These are phyloP conservation scores for Dictyostelium firmibasis DNA, from an alignment of 78 protist genomes.

Conservation along the genomic window DNA sequence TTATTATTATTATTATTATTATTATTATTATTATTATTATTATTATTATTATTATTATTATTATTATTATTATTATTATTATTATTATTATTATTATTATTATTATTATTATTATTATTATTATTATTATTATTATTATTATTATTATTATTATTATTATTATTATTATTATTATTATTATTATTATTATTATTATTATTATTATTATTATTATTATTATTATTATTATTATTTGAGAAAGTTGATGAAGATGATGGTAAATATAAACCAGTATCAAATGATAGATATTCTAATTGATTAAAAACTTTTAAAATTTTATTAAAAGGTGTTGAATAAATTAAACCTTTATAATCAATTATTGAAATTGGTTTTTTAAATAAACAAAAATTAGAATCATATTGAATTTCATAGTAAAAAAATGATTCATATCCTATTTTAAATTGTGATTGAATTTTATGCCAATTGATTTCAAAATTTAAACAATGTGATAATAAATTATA, in stretches of 20 bases:
- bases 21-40: too few relatives aligned
- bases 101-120: too few relatives aligned
- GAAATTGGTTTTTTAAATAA: background rate
- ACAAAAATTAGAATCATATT: background rate
- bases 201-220: too few relatives aligned
- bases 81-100: too few relatives aligned
- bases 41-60: too few relatives aligned
- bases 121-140: too few relatives aligned
- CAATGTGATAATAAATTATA: background rate
- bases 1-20: too few relatives aligned
- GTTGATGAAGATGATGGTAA: background rate
- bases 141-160: too few relatives aligned
- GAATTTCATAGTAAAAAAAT: background rate
- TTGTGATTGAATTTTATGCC: background rate
- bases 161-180: too few relatives aligned
- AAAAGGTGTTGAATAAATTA: background rate
- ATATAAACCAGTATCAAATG: background rate
- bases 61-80: too few relatives aligned
- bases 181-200: too few relatives aligned
- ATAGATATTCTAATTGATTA: background rate
- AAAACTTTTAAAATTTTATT: background rate
- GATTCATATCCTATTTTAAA: constrained; percentile 1
- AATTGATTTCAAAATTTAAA: background rate
- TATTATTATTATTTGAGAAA: too few relatives aligned
- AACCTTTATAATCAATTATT: background rate